Percentiles rank a stretch among this genome's conserved stretches.
Conservation (phyloP, 805 yeast species). For the Suhomyces sp. region DNA sequence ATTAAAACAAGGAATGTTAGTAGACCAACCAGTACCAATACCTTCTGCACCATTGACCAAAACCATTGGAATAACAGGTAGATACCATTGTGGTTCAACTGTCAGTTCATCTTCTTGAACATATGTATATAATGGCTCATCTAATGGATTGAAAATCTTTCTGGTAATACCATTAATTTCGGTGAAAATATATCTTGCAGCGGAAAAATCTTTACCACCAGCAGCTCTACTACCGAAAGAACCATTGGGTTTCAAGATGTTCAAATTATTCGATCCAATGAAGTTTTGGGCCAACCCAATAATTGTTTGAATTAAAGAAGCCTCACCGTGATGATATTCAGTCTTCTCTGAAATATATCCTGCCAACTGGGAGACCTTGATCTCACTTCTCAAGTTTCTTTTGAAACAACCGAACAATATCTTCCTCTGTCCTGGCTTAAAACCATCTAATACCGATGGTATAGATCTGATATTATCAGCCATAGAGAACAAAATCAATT, state of each 20-base stretch:
- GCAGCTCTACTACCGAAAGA: constrained; percentile 93
- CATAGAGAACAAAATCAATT: constrained; percentile 89
- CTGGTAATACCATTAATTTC: constrained; percentile 75
- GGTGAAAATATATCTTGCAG: constrained; percentile 94
- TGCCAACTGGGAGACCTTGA: constrained; percentile 86
- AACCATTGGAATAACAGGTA: constrained; percentile 93
- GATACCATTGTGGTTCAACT: constrained; percentile 94
- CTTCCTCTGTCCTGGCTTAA: constrained; percentile 96
- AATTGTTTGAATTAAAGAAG: constrained; percentile 82
- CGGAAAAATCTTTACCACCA: constrained; percentile 99
- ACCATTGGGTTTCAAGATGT: constrained; percentile 86
- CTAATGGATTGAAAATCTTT: constrained; percentile 73
- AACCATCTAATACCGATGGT: constrained; percentile 91
- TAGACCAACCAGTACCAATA: constrained; percentile 99
- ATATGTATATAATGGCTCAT: constrained; percentile 74
- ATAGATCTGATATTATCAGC: constrained; percentile 96
- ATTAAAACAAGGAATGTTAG: constrained; percentile 85
- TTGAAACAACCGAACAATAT: constrained; percentile 86
- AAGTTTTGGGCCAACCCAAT: constrained; percentile 94
- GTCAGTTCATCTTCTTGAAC: constrained; percentile 90
- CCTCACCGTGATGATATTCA: constrained; percentile 95
- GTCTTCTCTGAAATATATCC: constrained; percentile 89
- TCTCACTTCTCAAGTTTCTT: constrained; percentile 70
- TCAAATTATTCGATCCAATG: constrained; percentile 87
- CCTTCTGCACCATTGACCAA: constrained; percentile 96